Percentiles rank a stretch among this genome's conserved stretches.
phyloP scores from a whole-genome alignment of 2,329 filamentous ascomycete genomes.

The Cryoendolithus antarcticus region DNA sequence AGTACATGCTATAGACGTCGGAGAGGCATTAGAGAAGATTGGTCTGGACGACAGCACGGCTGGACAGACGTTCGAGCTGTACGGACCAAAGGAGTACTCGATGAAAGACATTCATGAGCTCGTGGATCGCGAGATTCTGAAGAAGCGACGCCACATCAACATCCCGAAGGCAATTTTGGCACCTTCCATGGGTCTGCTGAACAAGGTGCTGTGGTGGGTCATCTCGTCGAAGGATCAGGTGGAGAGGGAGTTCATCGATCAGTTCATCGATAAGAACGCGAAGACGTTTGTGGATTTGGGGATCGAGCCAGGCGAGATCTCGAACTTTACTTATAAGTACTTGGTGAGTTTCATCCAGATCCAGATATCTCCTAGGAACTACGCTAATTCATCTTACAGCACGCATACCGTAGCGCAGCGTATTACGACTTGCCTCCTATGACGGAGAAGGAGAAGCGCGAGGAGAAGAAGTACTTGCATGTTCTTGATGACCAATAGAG shows the following conservation, averaged over 20 bases:
- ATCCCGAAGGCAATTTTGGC: constrained; percentile 70
- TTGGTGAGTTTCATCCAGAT: too few species aligned
- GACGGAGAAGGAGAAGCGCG: constrained; percentile 84
- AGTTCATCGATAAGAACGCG: constrained; percentile 75
- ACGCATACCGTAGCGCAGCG: constrained; percentile 77
- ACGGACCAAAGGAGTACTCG: constrained; percentile 84
- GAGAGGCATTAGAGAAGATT: constrained; percentile 77
- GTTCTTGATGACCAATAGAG: constrained; percentile 74
- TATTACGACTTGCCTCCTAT: constrained; percentile 91
- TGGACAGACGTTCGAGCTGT: constrained; percentile 85
- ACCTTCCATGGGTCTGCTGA: constrained; percentile 60
- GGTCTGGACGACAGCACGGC: constrained; percentile 82
- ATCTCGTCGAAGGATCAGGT: constrained; percentile 72
- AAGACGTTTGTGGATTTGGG: constrained; percentile 93
- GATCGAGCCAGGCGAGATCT: constrained; percentile 79
- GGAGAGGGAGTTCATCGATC: constrained; percentile 85
- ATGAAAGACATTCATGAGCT: constrained; percentile 75
- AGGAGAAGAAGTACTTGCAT: constrained; percentile 95
- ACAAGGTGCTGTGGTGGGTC: constrained; percentile 82
- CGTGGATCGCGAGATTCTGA: constrained; percentile 86
- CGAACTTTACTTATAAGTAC: constrained; percentile 84
- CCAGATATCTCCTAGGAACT: too few species aligned
- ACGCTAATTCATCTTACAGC: constrained; percentile 40
- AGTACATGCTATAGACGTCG: constrained; percentile 87
- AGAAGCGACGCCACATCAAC: constrained; percentile 82